These are phyloP conservation scores for Fraxinus floribunda DNA, from an alignment of 305 asterid species.

Conservation along the genomic window DNA sequence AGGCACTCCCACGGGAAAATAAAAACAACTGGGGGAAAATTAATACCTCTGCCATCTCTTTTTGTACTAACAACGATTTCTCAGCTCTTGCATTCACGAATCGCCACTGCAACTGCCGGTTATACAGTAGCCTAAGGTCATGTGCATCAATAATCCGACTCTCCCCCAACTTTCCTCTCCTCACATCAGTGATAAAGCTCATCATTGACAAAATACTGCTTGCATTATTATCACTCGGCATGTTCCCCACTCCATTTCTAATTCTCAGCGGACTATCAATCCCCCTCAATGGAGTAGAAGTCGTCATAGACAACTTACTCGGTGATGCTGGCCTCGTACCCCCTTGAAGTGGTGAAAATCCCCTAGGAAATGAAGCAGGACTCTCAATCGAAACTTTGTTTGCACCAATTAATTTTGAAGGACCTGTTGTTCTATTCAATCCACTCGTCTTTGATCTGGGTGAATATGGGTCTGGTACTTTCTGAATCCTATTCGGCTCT, in stretches of 20 bases:
- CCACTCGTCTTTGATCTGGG: slow-evolving; percentile 36
- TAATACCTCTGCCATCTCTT: slow-evolving; percentile 62
- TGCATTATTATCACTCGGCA: slow-evolving; percentile 36
- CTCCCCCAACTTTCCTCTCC: slow-evolving; percentile 74
- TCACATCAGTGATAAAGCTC: slow-evolving; percentile 60
- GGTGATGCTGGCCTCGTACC: slow-evolving; percentile 68
- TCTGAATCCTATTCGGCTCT: slow-evolving; percentile 35
- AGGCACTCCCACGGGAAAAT: slow-evolving; percentile 8
- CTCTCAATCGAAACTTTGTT: slow-evolving; percentile 42
- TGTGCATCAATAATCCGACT: slow-evolving; percentile 62
- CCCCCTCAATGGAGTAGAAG: slow-evolving; percentile 46
- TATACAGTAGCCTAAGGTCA: slow-evolving; percentile 63
- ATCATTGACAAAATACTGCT: slow-evolving; percentile 55
- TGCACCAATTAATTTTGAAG: slow-evolving; percentile 39
- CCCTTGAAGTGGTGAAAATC: slow-evolving; percentile 65
- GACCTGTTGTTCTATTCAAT: slow-evolving; percentile 27
- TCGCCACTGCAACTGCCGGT: slow-evolving; percentile 83
- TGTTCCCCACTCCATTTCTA: slow-evolving; percentile 43
- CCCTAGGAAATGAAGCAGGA: slow-evolving; percentile 55
- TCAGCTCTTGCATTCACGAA: slow-evolving; percentile 67
- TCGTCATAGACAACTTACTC: slow-evolving; percentile 43
- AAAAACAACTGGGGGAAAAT: slow-evolving; percentile 3
- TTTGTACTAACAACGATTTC: slow-evolving; percentile 49
- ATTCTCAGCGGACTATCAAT: slow-evolving; percentile 60
- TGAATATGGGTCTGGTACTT: slow-evolving; percentile 40